Evolutionary conservation across 495 filamentous ascomycete species (phyloP).

Genomic region (Tetracladium setigerum): DNA sequence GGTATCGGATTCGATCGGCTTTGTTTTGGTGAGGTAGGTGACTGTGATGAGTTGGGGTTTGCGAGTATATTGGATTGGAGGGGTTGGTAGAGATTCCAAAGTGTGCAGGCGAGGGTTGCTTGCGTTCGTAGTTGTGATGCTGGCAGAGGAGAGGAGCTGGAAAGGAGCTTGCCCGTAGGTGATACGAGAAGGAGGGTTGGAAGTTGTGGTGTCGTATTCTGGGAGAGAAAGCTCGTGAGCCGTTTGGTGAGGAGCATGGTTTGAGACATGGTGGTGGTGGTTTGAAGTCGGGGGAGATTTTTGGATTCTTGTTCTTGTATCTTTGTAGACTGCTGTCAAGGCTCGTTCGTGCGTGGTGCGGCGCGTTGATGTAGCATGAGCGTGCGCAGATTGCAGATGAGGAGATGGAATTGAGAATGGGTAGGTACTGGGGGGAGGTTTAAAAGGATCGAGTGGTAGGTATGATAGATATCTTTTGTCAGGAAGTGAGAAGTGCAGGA

Average conservation of each 20-base stretch:
- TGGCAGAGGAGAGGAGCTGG: conserved; percentile 18
- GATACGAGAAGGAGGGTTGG: conserved; percentile 21
- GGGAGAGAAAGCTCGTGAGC: conserved; percentile 20
- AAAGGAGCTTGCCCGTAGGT: conserved; percentile 22
- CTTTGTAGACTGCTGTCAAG: no score
- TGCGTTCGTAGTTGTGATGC: conserved; percentile 22
- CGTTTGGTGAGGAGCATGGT: conserved; percentile 24
- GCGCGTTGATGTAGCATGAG: no score
- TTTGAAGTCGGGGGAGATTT: conserved; percentile 2
- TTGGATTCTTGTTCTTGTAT: no score
- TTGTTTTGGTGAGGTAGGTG: not conserved
- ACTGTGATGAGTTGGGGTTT: not conserved
- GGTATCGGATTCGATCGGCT: not conserved
- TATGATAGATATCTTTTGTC: no score
- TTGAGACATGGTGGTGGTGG: conserved; percentile 11
- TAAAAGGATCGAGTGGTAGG: no score
- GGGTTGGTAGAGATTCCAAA: conserved; percentile 22
- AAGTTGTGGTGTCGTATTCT: conserved; percentile 16
- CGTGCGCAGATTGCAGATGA: no score
- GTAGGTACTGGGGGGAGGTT: no score
- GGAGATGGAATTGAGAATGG: no score
- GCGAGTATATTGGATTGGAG: not conserved
- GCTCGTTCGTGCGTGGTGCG: no score
- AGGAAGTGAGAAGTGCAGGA: no score
- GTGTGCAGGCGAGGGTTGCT: conserved; percentile 21